phyloP scores from a whole-genome alignment of 495 filamentous ascomycete genomes.

The Penicillium roqueforti region DNA sequence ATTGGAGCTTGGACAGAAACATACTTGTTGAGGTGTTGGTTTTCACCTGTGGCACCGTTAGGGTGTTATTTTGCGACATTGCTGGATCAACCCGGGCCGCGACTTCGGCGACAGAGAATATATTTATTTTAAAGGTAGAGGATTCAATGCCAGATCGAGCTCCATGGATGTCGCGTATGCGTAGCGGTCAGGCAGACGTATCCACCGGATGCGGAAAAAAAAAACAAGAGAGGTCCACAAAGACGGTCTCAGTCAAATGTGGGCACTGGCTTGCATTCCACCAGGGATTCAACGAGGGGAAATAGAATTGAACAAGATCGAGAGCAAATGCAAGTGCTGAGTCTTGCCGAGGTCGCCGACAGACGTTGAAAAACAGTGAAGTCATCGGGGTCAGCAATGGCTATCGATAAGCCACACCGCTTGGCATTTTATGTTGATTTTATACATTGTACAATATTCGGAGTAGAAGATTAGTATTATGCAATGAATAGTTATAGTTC shows the following conservation, averaged over 20 bases:
- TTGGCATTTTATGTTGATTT: neutral
- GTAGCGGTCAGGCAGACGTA: slow-evolving; percentile 6
- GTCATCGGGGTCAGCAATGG: slow-evolving; percentile 15
- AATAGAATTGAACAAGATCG: neutral
- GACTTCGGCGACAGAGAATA: neutral
- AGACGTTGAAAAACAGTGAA: slow-evolving; percentile 10
- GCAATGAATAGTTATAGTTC: too few relatives aligned
- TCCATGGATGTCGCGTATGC: slow-evolving; percentile 4
- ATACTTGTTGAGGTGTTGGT: slow-evolving; percentile 32
- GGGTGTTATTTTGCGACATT: slow-evolving; percentile 39
- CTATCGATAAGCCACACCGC: slow-evolving; percentile 17
- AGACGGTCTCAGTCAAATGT: slow-evolving; percentile 4
- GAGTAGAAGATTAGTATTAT: neutral
- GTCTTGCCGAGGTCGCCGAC: neutral
- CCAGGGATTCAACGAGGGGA: neutral
- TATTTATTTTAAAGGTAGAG: neutral
- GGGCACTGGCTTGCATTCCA: slow-evolving; percentile 10
- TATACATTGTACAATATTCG: neutral
- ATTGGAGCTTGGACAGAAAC: neutral
- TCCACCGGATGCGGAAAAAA: slow-evolving; percentile 14
- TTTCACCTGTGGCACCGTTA: slow-evolving; percentile 34
- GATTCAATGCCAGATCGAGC: slow-evolving; percentile 17
- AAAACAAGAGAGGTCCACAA: slow-evolving; percentile 5
- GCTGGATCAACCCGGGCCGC: neutral
- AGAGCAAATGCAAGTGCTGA: neutral